Evolutionary conservation across 163 green algal genomes (phyloP).

Genomic region (Scenedesmus sp.): DNA sequence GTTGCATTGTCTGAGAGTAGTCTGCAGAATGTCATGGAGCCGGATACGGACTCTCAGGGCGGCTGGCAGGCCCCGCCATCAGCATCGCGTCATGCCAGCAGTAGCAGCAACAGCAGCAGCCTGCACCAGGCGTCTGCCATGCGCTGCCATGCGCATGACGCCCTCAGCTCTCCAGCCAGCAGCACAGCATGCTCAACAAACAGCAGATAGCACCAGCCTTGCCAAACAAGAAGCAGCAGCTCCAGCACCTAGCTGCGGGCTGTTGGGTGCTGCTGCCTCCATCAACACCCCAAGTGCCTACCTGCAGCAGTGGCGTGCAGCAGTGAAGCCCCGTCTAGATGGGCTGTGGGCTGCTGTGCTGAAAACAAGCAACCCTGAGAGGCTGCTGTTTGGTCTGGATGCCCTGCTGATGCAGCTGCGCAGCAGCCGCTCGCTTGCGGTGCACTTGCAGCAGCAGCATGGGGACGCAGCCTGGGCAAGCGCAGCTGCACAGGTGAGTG

Average conservation of each 20-base stretch:
- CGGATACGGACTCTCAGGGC: not conserved
- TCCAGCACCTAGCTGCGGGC: not conserved
- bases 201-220: not conserved
- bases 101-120: not conserved
- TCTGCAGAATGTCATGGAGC: not conserved
- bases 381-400: not conserved
- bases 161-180: not conserved
- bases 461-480: constrained; percentile 29
- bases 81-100: not conserved
- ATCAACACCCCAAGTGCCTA: not conserved
- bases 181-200: not conserved
- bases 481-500: constrained; percentile 25
- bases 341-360: constrained; percentile 12
- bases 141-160: not conserved
- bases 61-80: not conserved
- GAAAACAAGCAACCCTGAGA: constrained; percentile 23
- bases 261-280: not conserved
- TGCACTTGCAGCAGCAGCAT: constrained; percentile 47
- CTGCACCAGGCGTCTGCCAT: not conserved
- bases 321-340: constrained; percentile 44
- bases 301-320: constrained; percentile 29
- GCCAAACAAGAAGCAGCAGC: not conserved
- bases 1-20: not conserved
- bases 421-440: constrained; percentile 5
- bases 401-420: constrained; percentile 21